Percentiles rank a stretch among this genome's conserved stretches.
These are phyloP conservation scores for Pilasporangium apinafurcum DNA, from an alignment of 352 stramenopile species.

Conservation along the genomic window DNA sequence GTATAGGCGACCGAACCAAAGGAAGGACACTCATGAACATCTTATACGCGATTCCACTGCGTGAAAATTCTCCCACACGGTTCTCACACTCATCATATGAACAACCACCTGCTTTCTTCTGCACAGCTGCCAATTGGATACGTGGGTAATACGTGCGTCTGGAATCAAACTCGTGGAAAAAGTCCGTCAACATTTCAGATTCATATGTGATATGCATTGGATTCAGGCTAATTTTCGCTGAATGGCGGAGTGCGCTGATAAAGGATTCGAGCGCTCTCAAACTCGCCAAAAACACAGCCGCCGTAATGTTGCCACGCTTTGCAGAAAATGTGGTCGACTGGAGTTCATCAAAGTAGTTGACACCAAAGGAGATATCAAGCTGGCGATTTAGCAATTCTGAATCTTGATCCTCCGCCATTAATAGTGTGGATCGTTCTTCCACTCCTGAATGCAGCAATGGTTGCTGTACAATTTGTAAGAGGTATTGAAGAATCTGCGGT, in stretches of 20 bases:
- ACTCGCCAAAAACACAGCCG: conserved; percentile 50
- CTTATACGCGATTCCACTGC: conserved; percentile 28
- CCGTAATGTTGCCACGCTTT: conserved; percentile 39
- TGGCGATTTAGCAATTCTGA: too few species aligned
- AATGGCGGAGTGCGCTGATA: conserved; percentile 30
- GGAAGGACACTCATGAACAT: conserved; percentile 46
- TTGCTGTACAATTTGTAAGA: conserved; percentile 60
- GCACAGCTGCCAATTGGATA: conserved; percentile 5
- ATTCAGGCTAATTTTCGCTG: conserved; percentile 23
- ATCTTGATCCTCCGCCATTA: too few species aligned
- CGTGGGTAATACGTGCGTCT: conserved; percentile 27
- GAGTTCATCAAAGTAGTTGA: conserved; percentile 74
- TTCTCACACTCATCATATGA: background rate
- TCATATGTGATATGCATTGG: conserved; percentile 34
- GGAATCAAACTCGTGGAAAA: conserved; percentile 22
- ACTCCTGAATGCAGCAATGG: conserved; percentile 32
- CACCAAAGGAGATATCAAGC: conserved; percentile 24
- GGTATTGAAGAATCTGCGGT: conserved; percentile 41
- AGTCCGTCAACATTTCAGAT: conserved; percentile 9
- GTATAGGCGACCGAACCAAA: conserved; percentile 27
- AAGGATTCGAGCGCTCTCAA: conserved; percentile 60
- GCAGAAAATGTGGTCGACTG: conserved; percentile 26
- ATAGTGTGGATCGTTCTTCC: background rate
- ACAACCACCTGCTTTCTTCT: background rate
- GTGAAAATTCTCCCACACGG: conserved; percentile 18